Evolutionary conservation across 208 protist genomes (phyloP).

Genomic region (Acanthamoeba royreba): DNA sequence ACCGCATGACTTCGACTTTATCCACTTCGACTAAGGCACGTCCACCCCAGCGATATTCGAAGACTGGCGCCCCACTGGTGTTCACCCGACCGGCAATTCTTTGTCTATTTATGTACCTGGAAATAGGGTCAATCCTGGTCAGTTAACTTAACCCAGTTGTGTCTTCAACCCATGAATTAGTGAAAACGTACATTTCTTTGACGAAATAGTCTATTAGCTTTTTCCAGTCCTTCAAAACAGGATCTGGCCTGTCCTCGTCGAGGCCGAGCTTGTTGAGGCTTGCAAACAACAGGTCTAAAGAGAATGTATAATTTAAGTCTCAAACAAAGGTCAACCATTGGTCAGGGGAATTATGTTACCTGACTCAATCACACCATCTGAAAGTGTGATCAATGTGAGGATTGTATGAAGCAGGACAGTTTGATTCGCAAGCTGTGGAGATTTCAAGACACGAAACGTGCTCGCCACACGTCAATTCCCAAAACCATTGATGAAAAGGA

Average conservation of each 20-base stretch:
- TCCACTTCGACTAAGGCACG: background rate
- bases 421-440: background rate
- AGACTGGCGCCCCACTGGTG: background rate
- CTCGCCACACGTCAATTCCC: too few species aligned
- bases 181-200: slow-evolving; percentile 39
- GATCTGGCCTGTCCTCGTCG: background rate
- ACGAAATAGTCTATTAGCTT: slow-evolving; percentile 21
- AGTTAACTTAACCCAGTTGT: too few species aligned
- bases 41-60: background rate
- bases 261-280: background rate
- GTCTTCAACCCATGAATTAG: too few species aligned
- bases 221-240: slow-evolving; percentile 5
- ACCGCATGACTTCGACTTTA: background rate
- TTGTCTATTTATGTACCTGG: background rate
- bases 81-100: background rate
- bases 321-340: background rate
- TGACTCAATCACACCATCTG: slow-evolving; percentile 21
- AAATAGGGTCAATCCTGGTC: background rate
- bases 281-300: background rate
- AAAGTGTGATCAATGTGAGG: background rate
- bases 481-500: too few species aligned
- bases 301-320: too few species aligned
- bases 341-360: background rate
- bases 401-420: background rate
- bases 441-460: too few species aligned